phyloP scores from a whole-genome alignment of 2,329 filamentous ascomycete genomes.

The Graphiopsis chlorocephala region DNA sequence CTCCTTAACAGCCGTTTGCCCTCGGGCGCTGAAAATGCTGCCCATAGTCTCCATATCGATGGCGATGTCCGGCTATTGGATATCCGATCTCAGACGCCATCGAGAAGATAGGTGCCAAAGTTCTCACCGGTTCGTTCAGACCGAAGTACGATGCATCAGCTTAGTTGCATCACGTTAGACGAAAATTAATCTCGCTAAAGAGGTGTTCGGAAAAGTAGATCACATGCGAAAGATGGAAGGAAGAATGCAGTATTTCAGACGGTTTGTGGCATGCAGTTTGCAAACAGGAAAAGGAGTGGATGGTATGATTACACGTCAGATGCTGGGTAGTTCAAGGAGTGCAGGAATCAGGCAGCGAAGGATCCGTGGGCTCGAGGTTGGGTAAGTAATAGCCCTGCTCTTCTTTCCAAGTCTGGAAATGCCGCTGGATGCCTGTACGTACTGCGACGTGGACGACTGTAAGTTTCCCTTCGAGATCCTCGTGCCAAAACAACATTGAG shows the following conservation, averaged over 20 bases:
- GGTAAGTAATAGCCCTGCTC: not conserved
- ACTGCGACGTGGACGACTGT: too few relatives aligned
- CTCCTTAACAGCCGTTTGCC: not conserved
- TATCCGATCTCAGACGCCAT: not conserved
- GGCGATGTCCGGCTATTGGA: not conserved
- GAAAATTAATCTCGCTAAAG: too few relatives aligned
- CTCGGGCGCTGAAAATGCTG: not conserved
- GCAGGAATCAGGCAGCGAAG: not conserved
- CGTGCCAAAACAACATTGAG: too few relatives aligned
- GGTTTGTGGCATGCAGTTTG: too few relatives aligned
- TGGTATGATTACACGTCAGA: too few relatives aligned
- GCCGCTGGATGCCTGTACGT: not conserved
- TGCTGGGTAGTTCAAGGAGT: too few relatives aligned
- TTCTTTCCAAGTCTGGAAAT: constrained; percentile 2
- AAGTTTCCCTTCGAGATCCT: not conserved
- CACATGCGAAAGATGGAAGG: not conserved
- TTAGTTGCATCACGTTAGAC: too few relatives aligned
- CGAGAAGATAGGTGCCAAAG: not conserved
- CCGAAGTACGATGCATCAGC: not conserved
- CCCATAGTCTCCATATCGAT: not conserved
- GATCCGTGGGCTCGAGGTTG: not conserved
- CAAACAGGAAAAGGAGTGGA: too few relatives aligned
- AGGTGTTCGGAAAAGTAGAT: too few relatives aligned
- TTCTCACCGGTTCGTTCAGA: not conserved
- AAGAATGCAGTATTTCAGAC: too few relatives aligned